Percentiles rank a stretch among this genome's conserved stretches.
These are phyloP conservation scores for Novymonas esmeraldas DNA, from an alignment of 208 protist species.

Conservation along the genomic window DNA sequence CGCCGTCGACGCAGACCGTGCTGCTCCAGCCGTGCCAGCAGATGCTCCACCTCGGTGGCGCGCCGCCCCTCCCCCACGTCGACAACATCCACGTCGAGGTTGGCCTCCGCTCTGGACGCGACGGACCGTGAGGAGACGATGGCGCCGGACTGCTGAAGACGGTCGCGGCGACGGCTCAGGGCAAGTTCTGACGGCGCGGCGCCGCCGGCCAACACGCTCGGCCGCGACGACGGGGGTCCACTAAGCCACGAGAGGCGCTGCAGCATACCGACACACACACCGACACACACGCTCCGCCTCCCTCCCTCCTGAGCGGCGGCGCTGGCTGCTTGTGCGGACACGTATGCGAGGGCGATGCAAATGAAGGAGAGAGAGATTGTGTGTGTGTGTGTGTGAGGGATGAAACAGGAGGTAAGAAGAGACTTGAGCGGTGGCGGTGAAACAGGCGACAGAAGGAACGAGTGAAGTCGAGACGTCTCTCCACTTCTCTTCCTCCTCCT, in stretches of 20 bases:
- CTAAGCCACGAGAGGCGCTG: neutral
- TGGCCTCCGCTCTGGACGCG: slow-evolving; percentile 33
- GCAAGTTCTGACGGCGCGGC: slow-evolving; percentile 10
- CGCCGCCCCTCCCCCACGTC: slow-evolving; percentile 65
- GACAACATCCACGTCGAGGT: slow-evolving; percentile 40
- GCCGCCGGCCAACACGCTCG: neutral
- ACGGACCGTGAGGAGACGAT: slow-evolving; percentile 64
- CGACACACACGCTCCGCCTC: no score
- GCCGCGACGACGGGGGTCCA: slow-evolving; percentile 8
- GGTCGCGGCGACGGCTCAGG: slow-evolving; percentile 30
- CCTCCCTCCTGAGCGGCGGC: no score
- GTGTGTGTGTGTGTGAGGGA: no score
- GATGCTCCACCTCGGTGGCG: slow-evolving; percentile 63
- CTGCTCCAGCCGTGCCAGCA: slow-evolving; percentile 79
- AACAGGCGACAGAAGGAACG: no score
- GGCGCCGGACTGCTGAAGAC: slow-evolving; percentile 53
- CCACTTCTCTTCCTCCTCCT: no score
- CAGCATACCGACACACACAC: neutral
- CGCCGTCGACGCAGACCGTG: slow-evolving; percentile 80
- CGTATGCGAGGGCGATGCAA: no score
- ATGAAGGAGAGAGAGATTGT: no score
- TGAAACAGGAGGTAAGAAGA: no score
- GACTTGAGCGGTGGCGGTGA: no score
- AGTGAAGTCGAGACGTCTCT: no score
- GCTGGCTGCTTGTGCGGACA: no score